These are phyloP conservation scores for Rhizoclosmatium globosum DNA, from an alignment of 192 early-diverging fungal species.

Conservation along the genomic window DNA sequence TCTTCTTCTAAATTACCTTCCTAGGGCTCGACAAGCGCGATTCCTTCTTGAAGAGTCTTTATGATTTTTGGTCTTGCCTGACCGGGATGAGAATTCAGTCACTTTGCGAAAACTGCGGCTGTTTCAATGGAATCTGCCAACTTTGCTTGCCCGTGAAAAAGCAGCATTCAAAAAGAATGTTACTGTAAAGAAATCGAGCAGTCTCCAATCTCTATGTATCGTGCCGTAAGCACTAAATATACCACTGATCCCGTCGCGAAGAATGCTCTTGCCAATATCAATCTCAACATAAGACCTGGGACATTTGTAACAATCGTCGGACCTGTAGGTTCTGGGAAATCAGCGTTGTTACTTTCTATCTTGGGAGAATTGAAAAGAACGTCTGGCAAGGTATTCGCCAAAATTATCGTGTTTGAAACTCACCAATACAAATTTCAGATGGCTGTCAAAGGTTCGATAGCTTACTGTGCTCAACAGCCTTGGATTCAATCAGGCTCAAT, in stretches of 20 bases:
- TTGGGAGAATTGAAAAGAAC: constrained; percentile 76
- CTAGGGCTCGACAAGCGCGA: constrained; percentile 6
- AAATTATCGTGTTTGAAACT: not conserved
- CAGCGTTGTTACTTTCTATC: constrained; percentile 75
- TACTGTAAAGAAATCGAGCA: too few relatives aligned
- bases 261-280: constrained; percentile 28
- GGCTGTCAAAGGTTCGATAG: constrained; percentile 37
- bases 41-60: constrained; percentile 31
- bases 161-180: too few relatives aligned
- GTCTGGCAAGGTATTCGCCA: constrained; percentile 41
- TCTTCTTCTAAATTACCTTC: not conserved
- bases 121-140: constrained; percentile 11
- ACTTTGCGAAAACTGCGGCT: not conserved
- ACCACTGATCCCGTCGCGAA: not conserved
- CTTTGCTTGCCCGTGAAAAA: constrained; percentile 10
- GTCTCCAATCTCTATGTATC: too few relatives aligned
- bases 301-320: constrained; percentile 78
- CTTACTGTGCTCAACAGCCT: constrained; percentile 52
- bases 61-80: constrained; percentile 26
- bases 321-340: constrained; percentile 80
- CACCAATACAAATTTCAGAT: not conserved
- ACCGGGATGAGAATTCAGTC: not conserved
- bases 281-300: constrained; percentile 46
- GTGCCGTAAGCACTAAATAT: not conserved
- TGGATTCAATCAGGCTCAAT: constrained; percentile 55